phyloP scores from a whole-genome alignment of 2,329 filamentous ascomycete species.

The Ceratocystis cacaofunesta region DNA sequence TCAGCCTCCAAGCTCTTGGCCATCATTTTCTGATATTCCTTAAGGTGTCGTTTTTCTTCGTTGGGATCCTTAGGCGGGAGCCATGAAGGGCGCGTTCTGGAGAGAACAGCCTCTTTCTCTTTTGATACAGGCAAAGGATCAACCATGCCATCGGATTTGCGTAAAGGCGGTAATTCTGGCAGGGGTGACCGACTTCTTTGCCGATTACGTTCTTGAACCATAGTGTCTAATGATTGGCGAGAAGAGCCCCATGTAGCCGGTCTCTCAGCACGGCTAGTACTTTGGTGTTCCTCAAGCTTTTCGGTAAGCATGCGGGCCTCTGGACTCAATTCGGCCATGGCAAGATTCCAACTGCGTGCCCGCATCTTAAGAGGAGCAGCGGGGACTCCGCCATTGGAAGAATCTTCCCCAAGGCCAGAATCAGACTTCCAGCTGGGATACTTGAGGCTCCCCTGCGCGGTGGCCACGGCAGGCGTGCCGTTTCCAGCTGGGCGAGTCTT shows the following conservation, averaged over 20 bases:
- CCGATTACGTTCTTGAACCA: constrained; percentile 20
- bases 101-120: constrained; percentile 73
- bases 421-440: constrained; percentile 41
- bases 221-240: constrained; percentile 16
- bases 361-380: constrained; percentile 36
- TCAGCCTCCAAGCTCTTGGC: constrained; percentile 44
- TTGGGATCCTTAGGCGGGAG: constrained; percentile 74
- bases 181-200: constrained; percentile 32
- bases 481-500: constrained; percentile 46
- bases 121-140: constrained; percentile 72
- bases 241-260: constrained; percentile 18
- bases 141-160: constrained; percentile 65
- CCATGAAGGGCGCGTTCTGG: constrained; percentile 69
- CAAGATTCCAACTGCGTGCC: constrained; percentile 61
- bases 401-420: constrained; percentile 23
- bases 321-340: constrained; percentile 50
- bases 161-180: constrained; percentile 54
- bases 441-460: constrained; percentile 44
- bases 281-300: constrained; percentile 65
- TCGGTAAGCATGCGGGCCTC: constrained; percentile 64
- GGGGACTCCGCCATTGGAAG: constrained; percentile 16
- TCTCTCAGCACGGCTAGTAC: constrained; percentile 28
- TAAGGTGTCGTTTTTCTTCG: constrained; percentile 80
- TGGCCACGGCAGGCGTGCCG: constrained; percentile 45
- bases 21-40: constrained; percentile 77